Percentiles rank a stretch among this genome's conserved stretches.
Conservation (phyloP, 2,329 filamentous ascomycete genomes). For the Aspergillus ochraceus region DNA sequence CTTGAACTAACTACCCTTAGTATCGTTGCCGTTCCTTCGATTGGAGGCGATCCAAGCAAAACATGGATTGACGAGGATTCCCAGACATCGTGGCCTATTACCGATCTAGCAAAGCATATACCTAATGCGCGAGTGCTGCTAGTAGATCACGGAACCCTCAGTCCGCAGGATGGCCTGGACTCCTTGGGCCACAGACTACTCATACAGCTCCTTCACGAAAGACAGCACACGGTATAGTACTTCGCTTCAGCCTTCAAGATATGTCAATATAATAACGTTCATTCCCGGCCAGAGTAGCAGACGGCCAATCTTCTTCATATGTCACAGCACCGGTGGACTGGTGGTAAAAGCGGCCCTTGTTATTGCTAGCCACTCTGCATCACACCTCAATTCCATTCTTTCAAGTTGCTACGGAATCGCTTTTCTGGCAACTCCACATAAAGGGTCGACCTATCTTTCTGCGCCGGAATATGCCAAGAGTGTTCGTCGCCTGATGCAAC, state of each 20-base stretch:
- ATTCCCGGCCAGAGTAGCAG: slow-evolving; percentile 14
- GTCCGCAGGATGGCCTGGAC: slow-evolving; percentile 28
- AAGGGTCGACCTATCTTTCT: slow-evolving; percentile 63
- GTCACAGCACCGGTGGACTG: slow-evolving; percentile 62
- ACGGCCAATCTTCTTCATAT: slow-evolving; percentile 61
- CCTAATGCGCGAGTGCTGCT: slow-evolving; percentile 29
- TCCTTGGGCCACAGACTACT: slow-evolving; percentile 26
- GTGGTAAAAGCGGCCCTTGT: slow-evolving; percentile 60
- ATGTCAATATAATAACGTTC: background rate
- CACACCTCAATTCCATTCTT: slow-evolving; percentile 42
- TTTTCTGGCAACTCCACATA: slow-evolving; percentile 64
- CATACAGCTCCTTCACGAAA: slow-evolving; percentile 23
- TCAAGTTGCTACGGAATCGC: slow-evolving; percentile 61
- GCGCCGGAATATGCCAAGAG: slow-evolving; percentile 57
- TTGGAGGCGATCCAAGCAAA: slow-evolving; percentile 32
- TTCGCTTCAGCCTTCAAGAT: background rate
- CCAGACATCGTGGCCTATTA: slow-evolving; percentile 27
- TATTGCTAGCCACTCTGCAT: slow-evolving; percentile 27
- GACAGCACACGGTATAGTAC: slow-evolving; percentile 21
- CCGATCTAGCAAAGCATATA: slow-evolving; percentile 21
- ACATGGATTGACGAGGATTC: slow-evolving; percentile 27
- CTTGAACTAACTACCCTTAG: slow-evolving; percentile 15
- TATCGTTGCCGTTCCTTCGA: slow-evolving; percentile 37
- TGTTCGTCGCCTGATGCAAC: slow-evolving; percentile 54
- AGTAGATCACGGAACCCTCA: slow-evolving; percentile 28